Percentiles rank a stretch among this genome's conserved stretches.
These are phyloP conservation scores for Aspergillus nanangensis DNA, from an alignment of 495 filamentous ascomycete species.

Conservation along the genomic window DNA sequence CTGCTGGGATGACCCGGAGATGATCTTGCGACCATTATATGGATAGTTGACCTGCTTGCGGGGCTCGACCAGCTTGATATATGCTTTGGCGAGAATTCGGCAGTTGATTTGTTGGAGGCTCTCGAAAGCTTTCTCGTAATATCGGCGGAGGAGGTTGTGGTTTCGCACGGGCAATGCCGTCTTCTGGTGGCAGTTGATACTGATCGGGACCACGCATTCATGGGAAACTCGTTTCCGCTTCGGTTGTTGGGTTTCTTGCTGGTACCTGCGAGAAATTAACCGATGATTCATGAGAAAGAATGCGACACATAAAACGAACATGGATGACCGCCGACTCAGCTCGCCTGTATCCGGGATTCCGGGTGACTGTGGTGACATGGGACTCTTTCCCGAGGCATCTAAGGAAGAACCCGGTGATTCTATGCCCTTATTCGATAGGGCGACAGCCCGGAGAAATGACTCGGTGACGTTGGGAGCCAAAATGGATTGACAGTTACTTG, in stretches of 20 bases:
- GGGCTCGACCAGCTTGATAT: conserved; percentile 75
- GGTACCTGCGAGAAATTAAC: conserved; percentile 1
- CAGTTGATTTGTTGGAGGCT: conserved; percentile 69
- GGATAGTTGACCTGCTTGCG: conserved; percentile 81
- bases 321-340: conserved; percentile 8
- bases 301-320: conserved; percentile 9
- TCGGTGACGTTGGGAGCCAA: conserved; percentile 31
- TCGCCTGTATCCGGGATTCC: background rate
- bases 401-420: conserved; percentile 2
- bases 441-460: conserved; percentile 34
- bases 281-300: no score
- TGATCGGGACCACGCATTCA: conserved; percentile 23
- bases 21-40: conserved; percentile 58
- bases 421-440: conserved; percentile 18
- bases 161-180: conserved; percentile 51
- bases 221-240: conserved; percentile 22
- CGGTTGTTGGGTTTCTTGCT: conserved; percentile 4
- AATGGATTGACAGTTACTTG: conserved; percentile 26
- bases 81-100: conserved; percentile 64
- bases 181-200: conserved; percentile 25
- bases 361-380: conserved; percentile 13
- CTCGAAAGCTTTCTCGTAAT: conserved; percentile 60
- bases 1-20: conserved; percentile 29
- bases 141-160: conserved; percentile 45
- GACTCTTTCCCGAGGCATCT: conserved; percentile 9